phyloP scores from a whole-genome alignment of 2,329 filamentous ascomycete species.

The Xylariaceae sp. region DNA sequence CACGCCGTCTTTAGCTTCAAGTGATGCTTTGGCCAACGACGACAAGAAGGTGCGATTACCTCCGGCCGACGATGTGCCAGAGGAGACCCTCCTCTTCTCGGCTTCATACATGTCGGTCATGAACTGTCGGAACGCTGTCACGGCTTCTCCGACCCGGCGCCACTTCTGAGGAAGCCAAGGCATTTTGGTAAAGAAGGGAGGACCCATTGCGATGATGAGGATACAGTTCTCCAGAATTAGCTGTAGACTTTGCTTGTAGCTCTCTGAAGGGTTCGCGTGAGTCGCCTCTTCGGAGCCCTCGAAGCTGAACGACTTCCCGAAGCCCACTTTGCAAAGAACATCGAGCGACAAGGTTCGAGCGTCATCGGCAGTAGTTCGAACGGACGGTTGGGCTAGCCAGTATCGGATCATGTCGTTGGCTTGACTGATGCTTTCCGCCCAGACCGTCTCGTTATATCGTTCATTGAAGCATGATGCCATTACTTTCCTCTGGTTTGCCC shows the following conservation, averaged over 20 bases:
- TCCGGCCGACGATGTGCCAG: not conserved
- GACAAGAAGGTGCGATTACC: not conserved
- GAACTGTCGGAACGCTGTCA: constrained; percentile 16
- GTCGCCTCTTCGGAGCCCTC: constrained; percentile 20
- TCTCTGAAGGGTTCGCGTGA: constrained; percentile 4
- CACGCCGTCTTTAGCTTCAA: constrained; percentile 21
- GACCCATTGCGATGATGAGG: constrained; percentile 21
- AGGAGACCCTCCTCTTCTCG: constrained; percentile 18
- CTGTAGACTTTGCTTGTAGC: constrained; percentile 20
- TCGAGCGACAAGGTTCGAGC: constrained; percentile 21
- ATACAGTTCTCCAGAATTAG: constrained; percentile 24
- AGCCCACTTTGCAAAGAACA: constrained; percentile 21
- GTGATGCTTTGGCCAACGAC: constrained; percentile 9
- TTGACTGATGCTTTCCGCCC: constrained; percentile 19
- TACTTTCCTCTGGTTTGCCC: constrained; percentile 19
- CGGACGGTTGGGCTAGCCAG: constrained; percentile 18
- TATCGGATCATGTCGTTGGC: constrained; percentile 23
- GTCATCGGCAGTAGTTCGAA: constrained; percentile 20
- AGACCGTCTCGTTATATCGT: constrained; percentile 22
- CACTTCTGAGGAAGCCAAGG: constrained; percentile 9
- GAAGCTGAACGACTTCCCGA: constrained; percentile 23
- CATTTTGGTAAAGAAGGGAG: constrained; percentile 5
- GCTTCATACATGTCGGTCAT: constrained; percentile 26
- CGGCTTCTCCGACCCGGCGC: constrained; percentile 11
- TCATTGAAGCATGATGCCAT: constrained; percentile 24